These are phyloP conservation scores for Cicer bijugum DNA, from an alignment of 306 rosid genomes.

Conservation along the genomic window DNA sequence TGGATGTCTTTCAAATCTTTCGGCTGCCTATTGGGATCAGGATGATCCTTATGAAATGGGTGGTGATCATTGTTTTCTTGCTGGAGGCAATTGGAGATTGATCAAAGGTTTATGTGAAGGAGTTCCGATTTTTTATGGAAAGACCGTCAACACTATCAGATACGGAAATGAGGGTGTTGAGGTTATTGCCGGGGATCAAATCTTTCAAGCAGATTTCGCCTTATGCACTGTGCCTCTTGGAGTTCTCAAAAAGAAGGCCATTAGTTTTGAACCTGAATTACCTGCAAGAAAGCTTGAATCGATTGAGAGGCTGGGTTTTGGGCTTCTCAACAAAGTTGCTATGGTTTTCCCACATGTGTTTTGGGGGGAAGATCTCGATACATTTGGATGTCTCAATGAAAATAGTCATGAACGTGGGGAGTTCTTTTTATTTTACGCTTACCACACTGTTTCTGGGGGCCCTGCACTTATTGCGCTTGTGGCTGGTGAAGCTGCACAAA, in stretches of 20 bases:
- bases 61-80: slow-evolving; percentile 96
- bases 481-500: slow-evolving; percentile 97
- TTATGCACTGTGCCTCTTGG: slow-evolving; percentile 96
- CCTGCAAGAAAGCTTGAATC: slow-evolving; percentile 82
- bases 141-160: slow-evolving; percentile 63
- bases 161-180: slow-evolving; percentile 78
- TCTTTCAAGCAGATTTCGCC: slow-evolving; percentile 72
- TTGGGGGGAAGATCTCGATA: slow-evolving; percentile 96
- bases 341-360: slow-evolving; percentile 90
- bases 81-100: slow-evolving; percentile 91
- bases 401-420: slow-evolving; percentile 78
- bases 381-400: slow-evolving; percentile 90
- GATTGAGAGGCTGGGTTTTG: slow-evolving; percentile 89
- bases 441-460: slow-evolving; percentile 97
- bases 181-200: slow-evolving; percentile 74
- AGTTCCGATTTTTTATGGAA: slow-evolving; percentile 78
- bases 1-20: slow-evolving; percentile 90
- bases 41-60: slow-evolving; percentile 98
- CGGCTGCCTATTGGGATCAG: slow-evolving; percentile 95
- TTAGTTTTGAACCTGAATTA: slow-evolving; percentile 77
- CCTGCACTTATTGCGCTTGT: slow-evolving; percentile 82
- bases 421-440: slow-evolving; percentile 82
- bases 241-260: slow-evolving; percentile 69
- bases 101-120: slow-evolving; percentile 81
- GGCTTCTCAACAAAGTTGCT: slow-evolving; percentile 89